A percentile compares a stretch with the other conserved stretches of the same genome.
These are phyloP conservation scores for Colletotrichum trifolii DNA, from an alignment of 2,329 filamentous ascomycete genomes.

Conservation along the genomic window DNA sequence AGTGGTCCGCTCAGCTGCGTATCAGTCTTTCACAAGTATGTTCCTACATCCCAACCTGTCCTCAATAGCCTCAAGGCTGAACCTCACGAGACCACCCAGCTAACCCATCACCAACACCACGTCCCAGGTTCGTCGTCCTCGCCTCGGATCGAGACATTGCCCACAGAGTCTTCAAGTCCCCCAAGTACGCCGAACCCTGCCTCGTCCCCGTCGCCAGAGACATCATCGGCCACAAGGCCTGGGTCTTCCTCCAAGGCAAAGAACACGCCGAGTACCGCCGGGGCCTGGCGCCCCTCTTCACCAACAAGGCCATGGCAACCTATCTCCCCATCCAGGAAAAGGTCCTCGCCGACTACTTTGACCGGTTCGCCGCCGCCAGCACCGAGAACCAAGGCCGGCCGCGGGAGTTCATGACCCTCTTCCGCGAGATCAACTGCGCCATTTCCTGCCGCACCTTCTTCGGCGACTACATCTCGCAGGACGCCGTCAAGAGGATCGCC, in stretches of 20 bases:
- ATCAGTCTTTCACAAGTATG: conserved; percentile 85
- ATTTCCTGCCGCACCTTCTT: conserved; percentile 84
- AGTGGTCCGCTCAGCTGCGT: conserved; percentile 84
- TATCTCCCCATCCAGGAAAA: conserved; percentile 81
- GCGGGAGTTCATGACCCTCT: conserved; percentile 75
- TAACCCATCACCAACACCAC: neutral
- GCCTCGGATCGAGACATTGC: conserved; percentile 82
- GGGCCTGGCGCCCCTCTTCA: conserved; percentile 80
- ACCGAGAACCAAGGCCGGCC: conserved; percentile 63
- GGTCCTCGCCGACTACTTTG: conserved; percentile 78
- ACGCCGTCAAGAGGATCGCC: conserved; percentile 77
- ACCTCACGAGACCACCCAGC: no score
- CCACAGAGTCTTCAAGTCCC: conserved; percentile 85
- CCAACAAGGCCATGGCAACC: conserved; percentile 73
- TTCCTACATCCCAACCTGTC: neutral
- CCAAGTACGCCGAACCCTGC: conserved; percentile 79
- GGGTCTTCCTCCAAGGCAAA: conserved; percentile 83
- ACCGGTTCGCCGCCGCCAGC: conserved; percentile 72
- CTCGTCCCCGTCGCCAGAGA: conserved; percentile 81
- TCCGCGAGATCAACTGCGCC: conserved; percentile 83
- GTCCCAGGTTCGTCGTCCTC: conserved; percentile 78
- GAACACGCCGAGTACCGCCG: conserved; percentile 82
- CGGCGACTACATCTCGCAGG: conserved; percentile 80
- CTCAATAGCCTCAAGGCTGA: no score
- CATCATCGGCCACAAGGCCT: conserved; percentile 77